phyloP scores from a whole-genome alignment of 805 yeast species.

The Saturnispora sekii region DNA sequence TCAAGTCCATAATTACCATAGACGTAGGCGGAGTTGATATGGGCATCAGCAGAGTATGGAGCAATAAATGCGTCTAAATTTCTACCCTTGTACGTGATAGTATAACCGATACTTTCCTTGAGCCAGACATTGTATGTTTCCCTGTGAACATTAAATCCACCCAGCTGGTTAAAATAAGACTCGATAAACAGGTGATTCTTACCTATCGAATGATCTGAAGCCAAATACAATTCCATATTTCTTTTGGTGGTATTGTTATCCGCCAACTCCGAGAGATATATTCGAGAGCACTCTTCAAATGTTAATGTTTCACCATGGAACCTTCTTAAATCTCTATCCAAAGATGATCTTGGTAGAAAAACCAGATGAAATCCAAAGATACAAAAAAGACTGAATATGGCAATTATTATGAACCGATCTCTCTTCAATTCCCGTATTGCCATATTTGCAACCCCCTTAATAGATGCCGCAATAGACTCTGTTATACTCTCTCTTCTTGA shows the following conservation, averaged over 20 bases:
- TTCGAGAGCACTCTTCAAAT: conserved; percentile 57
- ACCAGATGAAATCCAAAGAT: conserved; percentile 54
- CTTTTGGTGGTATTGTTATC: conserved; percentile 17
- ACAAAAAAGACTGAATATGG: conserved; percentile 30
- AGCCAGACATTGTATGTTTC: conserved; percentile 52
- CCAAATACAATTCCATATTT: conserved; percentile 15
- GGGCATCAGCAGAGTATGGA: conserved; percentile 57
- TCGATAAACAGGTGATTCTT: conserved; percentile 15
- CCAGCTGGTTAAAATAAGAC: conserved; percentile 11
- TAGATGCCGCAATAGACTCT: conserved; percentile 23
- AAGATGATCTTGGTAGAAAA: conserved; percentile 77
- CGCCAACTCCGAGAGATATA: conserved; percentile 29
- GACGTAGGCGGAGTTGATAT: conserved; percentile 44
- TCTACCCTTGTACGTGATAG: conserved; percentile 22
- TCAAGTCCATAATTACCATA: conserved; percentile 52
- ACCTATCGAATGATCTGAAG: conserved; percentile 19
- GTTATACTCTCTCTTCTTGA: conserved; percentile 10
- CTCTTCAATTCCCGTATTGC: conserved; percentile 23
- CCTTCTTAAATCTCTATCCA: conserved; percentile 71
- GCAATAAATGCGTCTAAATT: conserved; percentile 36
- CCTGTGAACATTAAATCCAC: conserved; percentile 32
- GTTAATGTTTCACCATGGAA: conserved; percentile 60
- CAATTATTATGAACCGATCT: conserved; percentile 26
- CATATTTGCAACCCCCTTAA: conserved; percentile 20
- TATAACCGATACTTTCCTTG: neutral